phyloP scores from a whole-genome alignment of 371 early-diverging fungal species.

The Mucor plumbeus region DNA sequence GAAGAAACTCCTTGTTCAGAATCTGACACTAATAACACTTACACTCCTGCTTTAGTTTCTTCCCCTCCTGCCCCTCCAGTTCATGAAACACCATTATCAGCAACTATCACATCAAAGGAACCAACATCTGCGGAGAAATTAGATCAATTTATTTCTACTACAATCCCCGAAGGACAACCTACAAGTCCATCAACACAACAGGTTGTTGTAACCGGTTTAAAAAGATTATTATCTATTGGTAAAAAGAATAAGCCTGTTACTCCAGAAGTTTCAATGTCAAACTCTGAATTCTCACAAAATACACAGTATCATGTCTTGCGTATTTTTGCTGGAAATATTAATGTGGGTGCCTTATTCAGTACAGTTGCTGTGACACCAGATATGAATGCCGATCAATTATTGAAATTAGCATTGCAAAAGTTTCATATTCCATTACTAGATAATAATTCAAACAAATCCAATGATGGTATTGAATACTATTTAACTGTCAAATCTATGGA shows the following conservation, averaged over 20 bases:
- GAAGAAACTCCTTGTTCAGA: neutral
- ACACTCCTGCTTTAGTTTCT: neutral
- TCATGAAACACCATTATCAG: neutral
- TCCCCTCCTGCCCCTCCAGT: neutral
- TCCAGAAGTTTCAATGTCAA: neutral
- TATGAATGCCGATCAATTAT: conserved; percentile 62
- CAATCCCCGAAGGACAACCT: conserved; percentile 1
- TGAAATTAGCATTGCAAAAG: conserved; percentile 60
- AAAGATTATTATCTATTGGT: conserved; percentile 41
- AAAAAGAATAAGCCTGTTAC: conserved; percentile 36
- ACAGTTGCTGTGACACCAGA: conserved; percentile 59
- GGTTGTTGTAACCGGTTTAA: conserved; percentile 27
- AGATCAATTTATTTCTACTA: neutral
- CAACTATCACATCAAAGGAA: neutral
- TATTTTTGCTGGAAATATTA: conserved; percentile 67
- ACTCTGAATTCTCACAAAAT: conserved; percentile 9
- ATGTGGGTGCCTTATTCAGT: conserved; percentile 63
- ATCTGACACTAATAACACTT: neutral
- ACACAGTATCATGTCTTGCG: conserved; percentile 45
- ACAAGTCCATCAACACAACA: conserved; percentile 15
- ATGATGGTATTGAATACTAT: conserved; percentile 60
- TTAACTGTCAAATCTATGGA: conserved; percentile 66
- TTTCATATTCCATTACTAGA: conserved; percentile 59
- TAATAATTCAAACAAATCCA: conserved; percentile 24
- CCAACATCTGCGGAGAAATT: neutral